Percentiles rank a stretch among this genome's conserved stretches.
Conservation (phyloP, 2,329 filamentous ascomycete species). For the Leptodontidium sp. region DNA sequence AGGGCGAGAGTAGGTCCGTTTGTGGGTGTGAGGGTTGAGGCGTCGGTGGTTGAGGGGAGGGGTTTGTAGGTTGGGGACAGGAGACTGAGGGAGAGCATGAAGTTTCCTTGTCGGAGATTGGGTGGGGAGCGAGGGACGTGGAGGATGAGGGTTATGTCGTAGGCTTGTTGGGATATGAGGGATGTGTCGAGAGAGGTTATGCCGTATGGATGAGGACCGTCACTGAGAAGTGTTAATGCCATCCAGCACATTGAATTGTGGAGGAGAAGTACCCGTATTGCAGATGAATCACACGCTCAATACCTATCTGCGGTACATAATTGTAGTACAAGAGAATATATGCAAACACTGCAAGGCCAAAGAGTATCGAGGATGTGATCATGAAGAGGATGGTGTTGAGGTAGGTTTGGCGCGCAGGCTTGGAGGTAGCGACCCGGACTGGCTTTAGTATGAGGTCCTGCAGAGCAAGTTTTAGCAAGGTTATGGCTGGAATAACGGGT, state of each 20-base stretch:
- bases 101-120: slow-evolving; percentile 85
- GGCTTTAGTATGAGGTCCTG: slow-evolving; percentile 63
- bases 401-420: slow-evolving; percentile 69
- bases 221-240: slow-evolving; percentile 43
- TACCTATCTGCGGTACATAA: slow-evolving; percentile 71
- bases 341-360: slow-evolving; percentile 64
- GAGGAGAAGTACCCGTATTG: slow-evolving; percentile 63
- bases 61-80: slow-evolving; percentile 56
- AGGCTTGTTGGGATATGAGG: slow-evolving; percentile 77
- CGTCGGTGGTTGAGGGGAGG: slow-evolving; percentile 33
- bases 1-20: slow-evolving; percentile 24
- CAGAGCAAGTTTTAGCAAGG: slow-evolving; percentile 15
- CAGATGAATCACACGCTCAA: slow-evolving; percentile 68
- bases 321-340: slow-evolving; percentile 74
- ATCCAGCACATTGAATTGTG: not conserved
- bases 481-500: not conserved
- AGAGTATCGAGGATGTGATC: slow-evolving; percentile 59
- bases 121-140: slow-evolving; percentile 78
- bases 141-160: slow-evolving; percentile 82
- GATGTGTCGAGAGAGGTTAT: slow-evolving; percentile 49
- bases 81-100: slow-evolving; percentile 87
- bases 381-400: slow-evolving; percentile 57
- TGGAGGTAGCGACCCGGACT: slow-evolving; percentile 64
- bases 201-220: slow-evolving; percentile 48
- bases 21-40: slow-evolving; percentile 29